Evolutionary conservation across 2,329 filamentous ascomycete species (phyloP), one percentile per base, ranked within the genome.

Genomic region (Scedosporium aurantiacum): DNA sequence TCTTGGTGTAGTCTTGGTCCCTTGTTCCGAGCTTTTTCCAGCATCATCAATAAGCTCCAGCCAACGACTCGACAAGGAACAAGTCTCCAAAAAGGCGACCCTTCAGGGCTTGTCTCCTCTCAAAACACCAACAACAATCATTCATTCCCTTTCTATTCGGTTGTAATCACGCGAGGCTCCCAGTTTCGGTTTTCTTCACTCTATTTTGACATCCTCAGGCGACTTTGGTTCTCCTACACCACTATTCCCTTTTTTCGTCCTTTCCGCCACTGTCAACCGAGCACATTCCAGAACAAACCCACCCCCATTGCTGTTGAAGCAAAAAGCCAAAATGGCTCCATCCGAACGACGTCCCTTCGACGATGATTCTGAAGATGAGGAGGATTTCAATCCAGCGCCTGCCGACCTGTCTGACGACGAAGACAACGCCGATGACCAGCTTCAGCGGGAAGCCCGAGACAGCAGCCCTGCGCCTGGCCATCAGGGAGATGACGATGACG

Each of bases 361-460:
- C 69, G 79, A 84, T 68, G 83, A 86, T 64, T 86, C 83, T 63
- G 88, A 90, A 61, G 90, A 94, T 58, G 91, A 95, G 67, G 87
- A 89, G 63, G 88, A 93, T 72, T 96, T 97, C 81, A 96, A 96
- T 72, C 92, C 91, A 58, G 84, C 82, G 57, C 87, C 88, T 21
- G 87, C 84, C 63, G 84, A 90, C 63, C 70, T 84, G 40, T 94
- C 89, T 2, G 90, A 93, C 66, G 86, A 85, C 58, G 89, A 91
- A 63, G 81, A 78, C 28, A 57, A 61, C 27, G 23, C 50, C 50
- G 55, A 57, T 41, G 59, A 63, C 16, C 58, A 65, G 75, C 76
- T 57, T 61, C 75, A 45, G 64, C 65, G 52, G 32, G 66, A 66
- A 21, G 25, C 52, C 23, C 32, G 43, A 41, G 54, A 57, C 25